Evolutionary conservation across 108 stramenopile species (phyloP).

Genomic region (Cyclotella sp.): DNA sequence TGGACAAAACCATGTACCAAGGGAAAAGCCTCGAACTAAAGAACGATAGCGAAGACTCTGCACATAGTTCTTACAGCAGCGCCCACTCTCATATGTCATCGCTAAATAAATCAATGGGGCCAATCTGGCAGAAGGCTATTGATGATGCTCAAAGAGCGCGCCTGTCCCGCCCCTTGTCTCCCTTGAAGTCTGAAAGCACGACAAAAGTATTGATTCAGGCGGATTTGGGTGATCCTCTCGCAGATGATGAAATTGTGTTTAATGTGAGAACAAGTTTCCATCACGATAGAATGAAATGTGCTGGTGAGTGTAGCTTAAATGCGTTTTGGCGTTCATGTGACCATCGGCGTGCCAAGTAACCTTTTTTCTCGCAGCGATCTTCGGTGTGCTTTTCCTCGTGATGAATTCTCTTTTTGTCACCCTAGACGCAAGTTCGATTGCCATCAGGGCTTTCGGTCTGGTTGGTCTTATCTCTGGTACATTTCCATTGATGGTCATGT

Average conservation of each 20-base stretch:
- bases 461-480: constrained; percentile 5
- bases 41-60: constrained; percentile 1
- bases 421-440: background rate
- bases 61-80: constrained; percentile 17
- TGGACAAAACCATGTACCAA: constrained; percentile 14
- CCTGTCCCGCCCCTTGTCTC: background rate
- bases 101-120: constrained; percentile 4
- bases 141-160: background rate
- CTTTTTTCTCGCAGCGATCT: background rate
- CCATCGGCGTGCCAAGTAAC: background rate
- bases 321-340: background rate
- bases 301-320: background rate
- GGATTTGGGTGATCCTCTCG: background rate
- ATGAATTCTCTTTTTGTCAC: constrained; percentile 12
- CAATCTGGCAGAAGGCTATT: background rate
- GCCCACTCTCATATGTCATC: background rate
- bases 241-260: background rate
- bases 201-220: background rate
- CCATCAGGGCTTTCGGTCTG: constrained; percentile 8
- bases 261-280: background rate
- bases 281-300: constrained; percentile 7
- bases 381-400: constrained; percentile 6
- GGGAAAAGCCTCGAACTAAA: background rate
- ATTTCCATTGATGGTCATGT: constrained; percentile 8
- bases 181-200: background rate